A percentile compares a stretch with the other conserved stretches of the same genome.
Conservation (phyloP, 2,329 filamentous ascomycete species). For the Trichoderma semiorbis region DNA sequence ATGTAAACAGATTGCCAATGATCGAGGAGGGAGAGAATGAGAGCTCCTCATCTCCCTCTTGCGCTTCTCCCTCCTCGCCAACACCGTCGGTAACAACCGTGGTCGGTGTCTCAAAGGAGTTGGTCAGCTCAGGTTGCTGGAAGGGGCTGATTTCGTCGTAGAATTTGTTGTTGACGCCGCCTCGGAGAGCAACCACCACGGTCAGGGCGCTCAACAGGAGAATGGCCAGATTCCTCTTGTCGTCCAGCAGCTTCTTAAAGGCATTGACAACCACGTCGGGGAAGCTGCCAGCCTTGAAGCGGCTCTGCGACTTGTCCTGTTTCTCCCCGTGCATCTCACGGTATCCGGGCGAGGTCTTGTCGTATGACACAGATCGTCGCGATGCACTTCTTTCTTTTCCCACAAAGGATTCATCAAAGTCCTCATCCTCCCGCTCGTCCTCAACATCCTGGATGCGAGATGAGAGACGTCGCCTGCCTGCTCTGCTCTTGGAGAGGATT, state of each 20-base stretch:
- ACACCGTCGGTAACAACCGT: not conserved
- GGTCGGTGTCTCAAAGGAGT: conserved; percentile 21
- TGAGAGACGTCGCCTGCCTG: not conserved
- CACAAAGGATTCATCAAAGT: conserved; percentile 12
- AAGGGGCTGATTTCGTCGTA: conserved; percentile 21
- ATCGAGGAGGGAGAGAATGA: conserved; percentile 1
- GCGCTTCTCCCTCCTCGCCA: not conserved
- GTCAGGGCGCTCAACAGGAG: conserved; percentile 52
- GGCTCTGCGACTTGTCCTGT: conserved; percentile 32
- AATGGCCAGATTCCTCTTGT: conserved; percentile 59
- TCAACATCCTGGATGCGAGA: conserved; percentile 31
- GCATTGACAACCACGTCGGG: conserved; percentile 54
- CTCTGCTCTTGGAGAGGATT: conserved; percentile 25
- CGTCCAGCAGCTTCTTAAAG: conserved; percentile 50
- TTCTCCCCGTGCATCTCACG: conserved; percentile 53
- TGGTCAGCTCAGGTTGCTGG: conserved; percentile 32
- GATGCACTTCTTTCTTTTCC: conserved; percentile 15
- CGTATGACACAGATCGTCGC: conserved; percentile 18
- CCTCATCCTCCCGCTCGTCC: conserved; percentile 13
- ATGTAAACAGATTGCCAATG: not conserved
- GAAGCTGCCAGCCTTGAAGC: conserved; percentile 42
- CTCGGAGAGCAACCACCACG: conserved; percentile 45
- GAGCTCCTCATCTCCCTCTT: not conserved
- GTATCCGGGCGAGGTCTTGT: conserved; percentile 32
- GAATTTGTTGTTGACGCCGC: conserved; percentile 20